Conservation (phyloP, 2,329 filamentous ascomycete genomes). For the Periconia sp. region DNA sequence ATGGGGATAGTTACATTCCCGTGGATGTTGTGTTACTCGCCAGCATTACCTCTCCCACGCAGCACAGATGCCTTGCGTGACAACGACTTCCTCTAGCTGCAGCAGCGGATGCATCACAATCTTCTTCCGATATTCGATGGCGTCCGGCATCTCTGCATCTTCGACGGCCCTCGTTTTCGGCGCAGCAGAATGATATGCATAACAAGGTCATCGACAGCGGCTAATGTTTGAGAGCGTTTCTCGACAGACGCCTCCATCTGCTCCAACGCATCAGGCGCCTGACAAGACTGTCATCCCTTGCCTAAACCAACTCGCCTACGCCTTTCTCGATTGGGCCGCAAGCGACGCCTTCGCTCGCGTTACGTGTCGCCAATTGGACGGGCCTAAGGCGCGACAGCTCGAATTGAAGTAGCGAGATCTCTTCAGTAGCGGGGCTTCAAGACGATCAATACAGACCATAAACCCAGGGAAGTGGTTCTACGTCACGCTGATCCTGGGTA, state of each 20-base stretch:
- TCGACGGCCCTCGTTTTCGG: conserved; percentile 16
- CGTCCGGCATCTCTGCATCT: conserved; percentile 21
- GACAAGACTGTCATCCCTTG: conserved; percentile 41
- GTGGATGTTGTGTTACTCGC: conserved; percentile 32
- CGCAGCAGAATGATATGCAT: conserved; percentile 32
- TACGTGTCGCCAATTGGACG: conserved; percentile 29
- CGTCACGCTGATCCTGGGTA: conserved; percentile 35
- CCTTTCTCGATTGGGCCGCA: conserved; percentile 24
- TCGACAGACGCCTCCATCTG: conserved; percentile 30
- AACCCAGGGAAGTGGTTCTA: conserved; percentile 38
- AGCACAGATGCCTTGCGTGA: conserved; percentile 36
- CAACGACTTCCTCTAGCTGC: conserved; percentile 37
- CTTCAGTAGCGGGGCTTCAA: conserved; percentile 26
- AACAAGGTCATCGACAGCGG: conserved; percentile 20
- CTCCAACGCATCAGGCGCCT: conserved; percentile 24
- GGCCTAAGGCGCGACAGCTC: conserved; percentile 17
- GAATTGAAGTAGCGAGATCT: conserved; percentile 28
- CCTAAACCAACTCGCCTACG: conserved; percentile 35
- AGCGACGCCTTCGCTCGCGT: conserved; percentile 24
- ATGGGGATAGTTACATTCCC: conserved; percentile 38
- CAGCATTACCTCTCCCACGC: conserved; percentile 26
- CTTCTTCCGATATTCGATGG: conserved; percentile 32
- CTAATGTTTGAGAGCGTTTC: conserved; percentile 36
- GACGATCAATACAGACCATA: conserved; percentile 28
- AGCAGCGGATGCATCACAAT: conserved; percentile 30